Evolutionary conservation across 345 rosid genomes (phyloP), one percentile per base, ranked within the genome.

Genomic region (Euphorbia lathyris): DNA sequence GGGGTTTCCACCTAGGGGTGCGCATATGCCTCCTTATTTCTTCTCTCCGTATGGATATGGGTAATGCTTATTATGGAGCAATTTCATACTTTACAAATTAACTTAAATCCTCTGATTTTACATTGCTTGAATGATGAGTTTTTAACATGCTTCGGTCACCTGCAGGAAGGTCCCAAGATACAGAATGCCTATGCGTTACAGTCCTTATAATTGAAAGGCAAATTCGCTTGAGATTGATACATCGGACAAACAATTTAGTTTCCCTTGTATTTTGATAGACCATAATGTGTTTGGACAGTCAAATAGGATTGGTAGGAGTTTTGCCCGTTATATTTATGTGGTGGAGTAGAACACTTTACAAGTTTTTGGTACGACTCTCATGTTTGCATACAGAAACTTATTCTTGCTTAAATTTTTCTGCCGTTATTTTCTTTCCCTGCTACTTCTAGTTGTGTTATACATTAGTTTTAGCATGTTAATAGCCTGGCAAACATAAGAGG

Each of bases 121-220:
- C 58, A 12, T 22, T 25, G 29, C 58, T 67, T 27, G 0, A 30
- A 45, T 65, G 13, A 53, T 66, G 60, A 32, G 59, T 38, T 2
- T 29, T 53, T 1, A 26, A 30, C 42, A 8, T 45, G 38, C 29
- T 67, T 26, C 45, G 68, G 23, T 63, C 6, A 53, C 10, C 43
- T 78, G 81, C 89, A 89, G 96, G 81, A 89, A 89, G 74, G 68
- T 80, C 58, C 85, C 85, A 9, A 84, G 90, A 77, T 84, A 71
- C 69, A 81, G 92, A 70, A 74, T 83, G 85, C 77, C 96, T 42
- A 83, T 80, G 79, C 86, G 88, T 29, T 87, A 87, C 83, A 86
- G 77, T 72, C 96, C 96, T 51, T 87, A 89, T 72, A 79, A 76
- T 69, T 87, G 78, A 78, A 67, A 40, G 45, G 69, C 56, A 32